Evolutionary conservation across 2,329 filamentous ascomycete species (phyloP), one percentile per base, ranked within the genome.

Genomic region (Paecilomyces fulvus): DNA sequence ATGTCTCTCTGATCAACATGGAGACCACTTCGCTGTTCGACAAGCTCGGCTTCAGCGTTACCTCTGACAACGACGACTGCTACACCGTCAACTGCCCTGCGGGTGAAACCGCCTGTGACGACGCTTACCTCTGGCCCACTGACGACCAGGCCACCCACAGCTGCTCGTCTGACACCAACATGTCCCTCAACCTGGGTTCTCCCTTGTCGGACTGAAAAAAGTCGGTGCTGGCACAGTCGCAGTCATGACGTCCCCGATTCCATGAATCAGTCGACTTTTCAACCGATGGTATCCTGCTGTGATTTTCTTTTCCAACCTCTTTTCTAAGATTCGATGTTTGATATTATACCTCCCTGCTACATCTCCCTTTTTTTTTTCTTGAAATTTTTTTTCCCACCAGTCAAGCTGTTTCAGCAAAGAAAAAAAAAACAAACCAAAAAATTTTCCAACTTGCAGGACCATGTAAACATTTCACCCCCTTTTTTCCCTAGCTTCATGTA

Each of bases 141-240:
- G 67, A 70, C 55, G 53, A 61, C 30, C 61, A 67, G 37, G 37
- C 37, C 53, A 70, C 66, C 51, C 56, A 58, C 33, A 62, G 60
- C 51, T 70, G 67, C 37, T 37, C 55, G 3, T 30, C 64, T 28
- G 55, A 56, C 11, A 58, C 61, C 28, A 58, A 64, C 56, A 58
- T 73, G 59, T 60, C 80, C 75, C 43, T 82, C 70, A n/a, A 43
- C 37, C 37, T 43, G 37, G 37, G 37, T 43, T 7, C 37, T 43
- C 37, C 17, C 14, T 17, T 43, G 37, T 43, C n/a, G n/a, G n/a
- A n/a, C n/a, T n/a, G n/a, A n/a, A n/a, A 43, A 43, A 17, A 43
- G n/a, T 20, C 37, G 37, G 37, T 43, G 37, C 37, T 43, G 37
- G 37, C 17, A 17, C 5, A 43, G 37, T 43, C 37, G 37, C 37